Conservation (phyloP, 225 moss, liverwort and hornwort genomes). For the Bryoerythrophyllum caledonicum region DNA sequence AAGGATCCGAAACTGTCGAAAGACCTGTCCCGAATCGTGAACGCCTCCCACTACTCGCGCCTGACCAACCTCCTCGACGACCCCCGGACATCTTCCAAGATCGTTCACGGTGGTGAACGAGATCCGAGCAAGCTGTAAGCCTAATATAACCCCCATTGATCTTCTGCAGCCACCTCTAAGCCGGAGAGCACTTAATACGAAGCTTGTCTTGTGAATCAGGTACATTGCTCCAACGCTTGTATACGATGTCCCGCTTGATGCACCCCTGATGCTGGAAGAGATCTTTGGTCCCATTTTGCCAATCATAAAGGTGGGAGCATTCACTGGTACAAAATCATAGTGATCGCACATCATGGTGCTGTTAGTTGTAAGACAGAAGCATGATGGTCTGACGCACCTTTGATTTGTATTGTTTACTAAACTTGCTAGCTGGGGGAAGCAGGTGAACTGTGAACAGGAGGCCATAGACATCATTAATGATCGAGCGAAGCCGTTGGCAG, state of each 20-base stretch:
- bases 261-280: conserved; percentile 48
- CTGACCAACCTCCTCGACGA: conserved; percentile 35
- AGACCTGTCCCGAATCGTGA: conserved; percentile 48
- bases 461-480: conserved; percentile 65
- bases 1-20: conserved; percentile 46
- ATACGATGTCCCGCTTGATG: conserved; percentile 33
- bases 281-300: conserved; percentile 60
- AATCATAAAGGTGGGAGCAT: conserved; percentile 31
- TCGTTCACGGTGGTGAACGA: conserved; percentile 51
- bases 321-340: too few relatives aligned
- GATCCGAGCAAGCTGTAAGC: conserved; percentile 38
- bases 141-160: background rate
- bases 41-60: conserved; percentile 40
- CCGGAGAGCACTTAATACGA: background rate
- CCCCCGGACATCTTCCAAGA: conserved; percentile 35
- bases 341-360: background rate
- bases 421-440: conserved; percentile 20
- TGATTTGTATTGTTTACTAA: conserved; percentile 9
- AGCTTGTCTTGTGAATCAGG: conserved; percentile 17
- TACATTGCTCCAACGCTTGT: conserved; percentile 50
- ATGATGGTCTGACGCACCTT: too few relatives aligned
- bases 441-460: conserved; percentile 71
- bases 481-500: conserved; percentile 70
- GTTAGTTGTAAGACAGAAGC: background rate
- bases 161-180: background rate